Conservation (phyloP, 371 early-diverging fungal genomes). For the Apophysomyces sp. region DNA sequence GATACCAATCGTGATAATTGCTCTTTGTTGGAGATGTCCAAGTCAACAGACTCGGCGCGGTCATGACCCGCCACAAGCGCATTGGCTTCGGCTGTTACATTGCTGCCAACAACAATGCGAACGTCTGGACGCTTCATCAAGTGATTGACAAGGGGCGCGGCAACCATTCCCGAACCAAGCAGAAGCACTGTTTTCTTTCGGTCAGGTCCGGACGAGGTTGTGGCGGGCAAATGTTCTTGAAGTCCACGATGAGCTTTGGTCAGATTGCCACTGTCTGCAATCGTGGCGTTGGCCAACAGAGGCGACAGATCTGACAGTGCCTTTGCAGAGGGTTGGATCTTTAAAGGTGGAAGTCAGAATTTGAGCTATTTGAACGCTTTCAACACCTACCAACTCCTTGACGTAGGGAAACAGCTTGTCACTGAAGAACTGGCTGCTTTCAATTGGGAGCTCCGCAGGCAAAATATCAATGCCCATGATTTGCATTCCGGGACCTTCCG, state of each 20-base stretch:
- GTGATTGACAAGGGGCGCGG: constrained; percentile 87
- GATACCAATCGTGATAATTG: constrained; percentile 65
- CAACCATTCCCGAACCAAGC: constrained; percentile 94
- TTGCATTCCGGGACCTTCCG: constrained; percentile 83
- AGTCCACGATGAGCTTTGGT: constrained; percentile 54
- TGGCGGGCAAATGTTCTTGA: constrained; percentile 24
- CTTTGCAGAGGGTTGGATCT: constrained; percentile 13
- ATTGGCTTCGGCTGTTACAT: constrained; percentile 68
- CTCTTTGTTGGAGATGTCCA: constrained; percentile 53
- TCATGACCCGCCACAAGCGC: constrained; percentile 58
- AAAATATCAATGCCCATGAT: constrained; percentile 96
- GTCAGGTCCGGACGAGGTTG: not conserved
- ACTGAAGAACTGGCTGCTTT: constrained; percentile 92
- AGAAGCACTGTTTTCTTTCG: constrained; percentile 66
- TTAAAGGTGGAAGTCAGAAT: not conserved
- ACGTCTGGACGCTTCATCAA: constrained; percentile 65
- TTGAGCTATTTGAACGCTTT: not conserved
- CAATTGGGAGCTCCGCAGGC: constrained; percentile 94
- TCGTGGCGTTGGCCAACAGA: constrained; percentile 69
- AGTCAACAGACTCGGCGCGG: constrained; percentile 50
- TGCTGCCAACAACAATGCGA: constrained; percentile 81
- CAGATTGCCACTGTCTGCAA: constrained; percentile 74
- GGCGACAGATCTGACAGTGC: constrained; percentile 15
- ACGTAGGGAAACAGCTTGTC: constrained; percentile 79
- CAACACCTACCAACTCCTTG: constrained; percentile 70